Percentiles rank a stretch among this genome's conserved stretches.
Conservation (phyloP, 306 rosid species). For the Dalbergia cochinchinensis region DNA sequence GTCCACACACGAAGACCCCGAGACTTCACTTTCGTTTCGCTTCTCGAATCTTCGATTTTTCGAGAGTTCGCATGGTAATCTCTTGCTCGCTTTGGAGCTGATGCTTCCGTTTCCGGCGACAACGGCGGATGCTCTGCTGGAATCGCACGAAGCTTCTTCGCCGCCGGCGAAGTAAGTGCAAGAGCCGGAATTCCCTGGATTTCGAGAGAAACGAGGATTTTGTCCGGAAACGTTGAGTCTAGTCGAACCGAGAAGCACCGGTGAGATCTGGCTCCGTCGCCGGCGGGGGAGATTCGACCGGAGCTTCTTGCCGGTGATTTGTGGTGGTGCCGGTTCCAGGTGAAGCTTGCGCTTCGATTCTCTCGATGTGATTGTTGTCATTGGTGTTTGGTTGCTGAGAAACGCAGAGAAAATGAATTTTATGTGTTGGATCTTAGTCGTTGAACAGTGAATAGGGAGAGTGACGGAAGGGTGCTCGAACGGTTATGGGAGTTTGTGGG, state of each 20-base stretch:
- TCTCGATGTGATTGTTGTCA: slow-evolving; percentile 52
- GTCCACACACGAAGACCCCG: slow-evolving; percentile 87
- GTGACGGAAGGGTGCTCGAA: slow-evolving; percentile 34
- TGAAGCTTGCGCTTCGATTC: slow-evolving; percentile 54
- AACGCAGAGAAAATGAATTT: neutral
- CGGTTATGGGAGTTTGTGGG: slow-evolving; percentile 64
- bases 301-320: slow-evolving; percentile 63
- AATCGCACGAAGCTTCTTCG: slow-evolving; percentile 71
- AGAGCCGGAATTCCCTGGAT: slow-evolving; percentile 60
- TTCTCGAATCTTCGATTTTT: slow-evolving; percentile 48
- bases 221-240: slow-evolving; percentile 7
- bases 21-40: slow-evolving; percentile 52
- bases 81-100: slow-evolving; percentile 47
- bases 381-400: slow-evolving; percentile 43
- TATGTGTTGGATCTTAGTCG: slow-evolving; percentile 18
- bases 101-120: slow-evolving; percentile 44
- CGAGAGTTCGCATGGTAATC: slow-evolving; percentile 27
- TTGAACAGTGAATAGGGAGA: slow-evolving; percentile 29
- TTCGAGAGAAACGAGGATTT: slow-evolving; percentile 41
- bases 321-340: slow-evolving; percentile 26
- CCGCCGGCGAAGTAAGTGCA: slow-evolving; percentile 54
- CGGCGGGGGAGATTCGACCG: slow-evolving; percentile 79
- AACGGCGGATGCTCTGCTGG: slow-evolving; percentile 57
- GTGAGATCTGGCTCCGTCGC: slow-evolving; percentile 62
- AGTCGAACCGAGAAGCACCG: slow-evolving; percentile 49